Conservation (phyloP, 2,329 filamentous ascomycete genomes). For the Ophiostoma sp. region DNA sequence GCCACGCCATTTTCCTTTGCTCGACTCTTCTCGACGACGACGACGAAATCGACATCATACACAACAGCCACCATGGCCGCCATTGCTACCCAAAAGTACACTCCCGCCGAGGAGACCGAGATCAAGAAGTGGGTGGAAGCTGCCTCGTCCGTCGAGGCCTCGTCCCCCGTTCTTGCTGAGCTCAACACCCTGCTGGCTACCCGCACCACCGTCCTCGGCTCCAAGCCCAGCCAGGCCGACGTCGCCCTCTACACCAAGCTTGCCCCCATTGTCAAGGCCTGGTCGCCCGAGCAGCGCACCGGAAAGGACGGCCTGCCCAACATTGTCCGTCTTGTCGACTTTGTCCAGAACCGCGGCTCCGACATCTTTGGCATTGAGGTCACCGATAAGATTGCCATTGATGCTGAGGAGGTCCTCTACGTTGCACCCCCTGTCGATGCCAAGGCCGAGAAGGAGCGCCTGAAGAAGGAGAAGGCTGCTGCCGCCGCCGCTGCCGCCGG, state of each 20-base stretch:
- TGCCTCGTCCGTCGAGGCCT: conserved; percentile 60
- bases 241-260: conserved; percentile 76
- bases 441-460: conserved; percentile 91
- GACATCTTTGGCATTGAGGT: conserved; percentile 67
- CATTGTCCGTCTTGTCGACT: conserved; percentile 86
- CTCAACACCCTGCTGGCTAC: conserved; percentile 84
- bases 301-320: conserved; percentile 85
- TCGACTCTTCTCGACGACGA: conserved; percentile 25
- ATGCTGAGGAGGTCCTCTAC: conserved; percentile 74
- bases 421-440: conserved; percentile 84
- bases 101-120: conserved; percentile 73
- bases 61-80: conserved; percentile 48
- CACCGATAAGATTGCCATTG: conserved; percentile 70
- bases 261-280: conserved; percentile 68
- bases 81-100: conserved; percentile 63
- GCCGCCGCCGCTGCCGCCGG: conserved; percentile 54
- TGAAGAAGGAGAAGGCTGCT: conserved; percentile 94
- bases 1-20: neutral
- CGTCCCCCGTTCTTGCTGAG: conserved; percentile 56
- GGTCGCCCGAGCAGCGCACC: conserved; percentile 80
- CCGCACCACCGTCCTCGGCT: conserved; percentile 81
- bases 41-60: conserved; percentile 32
- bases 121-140: conserved; percentile 85
- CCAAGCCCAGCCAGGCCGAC: conserved; percentile 84
- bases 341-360: conserved; percentile 79